These are phyloP conservation scores for sorghum (Sorghum bicolor) DNA, from an alignment of 176 grass and related monocot species.

Conservation along the genomic window Sorghum_bicolor_NCBIv3 NC_012874.2:67856001-67856500, in stretches of 20 bases:
- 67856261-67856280: slow-evolving; percentile 89
- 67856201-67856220: slow-evolving; percentile 91
- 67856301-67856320: slow-evolving; percentile 91
- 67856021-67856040: not conserved
- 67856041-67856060: not conserved
- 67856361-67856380: slow-evolving; percentile 12
- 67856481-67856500: not conserved
- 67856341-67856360: slow-evolving; percentile 73
- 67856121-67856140: slow-evolving; percentile 37
- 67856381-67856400: not conserved
- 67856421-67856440: not conserved
- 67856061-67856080: slow-evolving; percentile 5
- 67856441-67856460: not conserved
- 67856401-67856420: not conserved
- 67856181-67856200: slow-evolving; percentile 4
- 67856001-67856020: not conserved
- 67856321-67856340: slow-evolving; percentile 72
- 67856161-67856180: not conserved
- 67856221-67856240: slow-evolving; percentile 86
- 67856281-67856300: slow-evolving; percentile 67
- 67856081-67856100: slow-evolving; percentile 56
- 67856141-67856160: slow-evolving; percentile 9
- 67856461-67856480: not conserved
- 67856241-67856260: slow-evolving; percentile 78
- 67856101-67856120: slow-evolving; percentile 71